Evolutionary conservation across 164 flowering plant species (phyloP).

Genomic region (Aristolochia contorta): DNA sequence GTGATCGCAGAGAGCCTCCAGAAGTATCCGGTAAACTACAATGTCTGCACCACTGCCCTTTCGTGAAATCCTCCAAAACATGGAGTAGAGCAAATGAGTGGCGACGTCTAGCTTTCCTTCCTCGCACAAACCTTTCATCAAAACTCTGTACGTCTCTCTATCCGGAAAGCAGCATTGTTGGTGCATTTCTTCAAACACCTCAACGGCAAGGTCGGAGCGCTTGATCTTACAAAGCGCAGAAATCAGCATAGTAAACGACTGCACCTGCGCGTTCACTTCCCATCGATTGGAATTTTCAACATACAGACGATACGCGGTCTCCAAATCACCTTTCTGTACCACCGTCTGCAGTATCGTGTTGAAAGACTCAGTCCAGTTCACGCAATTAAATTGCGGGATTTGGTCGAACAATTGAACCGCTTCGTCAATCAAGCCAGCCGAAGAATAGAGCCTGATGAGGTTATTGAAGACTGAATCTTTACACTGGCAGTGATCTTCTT

Average conservation of each 20-base stretch:
- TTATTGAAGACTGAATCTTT: conserved; percentile 41
- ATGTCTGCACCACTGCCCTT: conserved; percentile 77
- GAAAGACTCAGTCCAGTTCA: conserved; percentile 57
- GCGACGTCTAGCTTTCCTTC: conserved; percentile 61
- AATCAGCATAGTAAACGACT: conserved; percentile 48
- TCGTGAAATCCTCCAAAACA: conserved; percentile 75
- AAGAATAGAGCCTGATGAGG: conserved; percentile 41
- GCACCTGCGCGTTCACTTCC: conserved; percentile 48
- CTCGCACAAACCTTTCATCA: conserved; percentile 69
- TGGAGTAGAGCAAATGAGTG: conserved; percentile 60
- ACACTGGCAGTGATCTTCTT: conserved; percentile 56
- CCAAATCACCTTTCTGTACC: conserved; percentile 36
- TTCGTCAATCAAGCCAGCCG: conserved; percentile 42
- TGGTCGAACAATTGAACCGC: conserved; percentile 45
- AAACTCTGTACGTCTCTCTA: conserved; percentile 45
- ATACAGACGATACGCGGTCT: conserved; percentile 32
- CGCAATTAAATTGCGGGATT: conserved; percentile 58
- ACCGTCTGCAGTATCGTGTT: conserved; percentile 44
- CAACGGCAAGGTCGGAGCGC: conserved; percentile 52
- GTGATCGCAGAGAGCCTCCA: conserved; percentile 59
- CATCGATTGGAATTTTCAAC: conserved; percentile 41
- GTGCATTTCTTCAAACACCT: conserved; percentile 58
- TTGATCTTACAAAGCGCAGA: conserved; percentile 34
- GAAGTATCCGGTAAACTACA: conserved; percentile 47
- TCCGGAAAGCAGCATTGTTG: conserved; percentile 48